phyloP scores from a whole-genome alignment of 306 rosid genomes.

The Lagenaria siceraria region DNA sequence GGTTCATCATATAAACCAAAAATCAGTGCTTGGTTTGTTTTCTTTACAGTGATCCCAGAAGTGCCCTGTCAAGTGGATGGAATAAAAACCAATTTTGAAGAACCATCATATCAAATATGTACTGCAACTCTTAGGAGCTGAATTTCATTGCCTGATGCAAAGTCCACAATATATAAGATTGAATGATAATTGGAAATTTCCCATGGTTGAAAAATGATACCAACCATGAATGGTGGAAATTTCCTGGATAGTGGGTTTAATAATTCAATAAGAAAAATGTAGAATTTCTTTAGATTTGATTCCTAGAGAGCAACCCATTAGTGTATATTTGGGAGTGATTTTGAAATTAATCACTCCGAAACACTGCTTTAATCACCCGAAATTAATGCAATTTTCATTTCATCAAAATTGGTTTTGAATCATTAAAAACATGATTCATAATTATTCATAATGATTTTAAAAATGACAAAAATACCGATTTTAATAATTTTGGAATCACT shows the following conservation, averaged over 20 bases:
- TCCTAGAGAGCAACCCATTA: background rate
- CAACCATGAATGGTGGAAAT: background rate
- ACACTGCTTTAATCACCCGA: no score
- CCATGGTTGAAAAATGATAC: background rate
- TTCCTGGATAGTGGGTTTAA: background rate
- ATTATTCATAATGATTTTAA: no score
- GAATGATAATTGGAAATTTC: background rate
- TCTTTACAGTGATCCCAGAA: constrained; percentile 69
- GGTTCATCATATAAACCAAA: constrained; percentile 80
- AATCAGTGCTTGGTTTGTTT: constrained; percentile 50
- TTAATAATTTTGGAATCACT: no score
- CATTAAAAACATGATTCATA: no score
- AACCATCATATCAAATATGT: background rate
- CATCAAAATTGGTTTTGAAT: no score
- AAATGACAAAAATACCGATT: no score
- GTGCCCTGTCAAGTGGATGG: constrained; percentile 36
- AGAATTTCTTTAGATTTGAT: background rate
- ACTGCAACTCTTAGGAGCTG: background rate
- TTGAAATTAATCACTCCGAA: no score
- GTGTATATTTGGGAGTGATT: no score
- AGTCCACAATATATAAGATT: background rate
- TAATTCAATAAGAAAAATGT: background rate
- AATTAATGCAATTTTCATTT: no score
- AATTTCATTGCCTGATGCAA: background rate
- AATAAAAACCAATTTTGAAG: no score